A percentile compares a stretch with the other conserved stretches of the same genome.
These are phyloP conservation scores for Pythium insidiosum DNA, from an alignment of 352 stramenopile genomes.

Conservation along the genomic window DNA sequence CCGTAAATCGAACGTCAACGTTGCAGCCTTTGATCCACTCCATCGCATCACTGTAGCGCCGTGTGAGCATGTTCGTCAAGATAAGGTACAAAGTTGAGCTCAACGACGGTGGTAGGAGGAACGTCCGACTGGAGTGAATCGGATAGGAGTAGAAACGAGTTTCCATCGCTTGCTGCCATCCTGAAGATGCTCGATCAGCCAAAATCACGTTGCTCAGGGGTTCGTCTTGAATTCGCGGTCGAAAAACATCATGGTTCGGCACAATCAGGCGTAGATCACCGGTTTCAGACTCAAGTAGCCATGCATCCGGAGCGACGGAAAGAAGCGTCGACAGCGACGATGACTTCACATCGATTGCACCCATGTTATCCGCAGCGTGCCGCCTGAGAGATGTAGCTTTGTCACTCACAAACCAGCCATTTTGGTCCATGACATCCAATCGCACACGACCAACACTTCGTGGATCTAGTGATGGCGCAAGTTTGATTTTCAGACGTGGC, in stretches of 20 bases:
- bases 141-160: slow-evolving; percentile 97
- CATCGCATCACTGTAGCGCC: slow-evolving; percentile 93
- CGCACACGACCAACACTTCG: slow-evolving; percentile 46
- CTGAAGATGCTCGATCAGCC: slow-evolving; percentile 63
- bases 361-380: too few relatives aligned
- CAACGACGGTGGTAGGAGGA: slow-evolving; percentile 93
- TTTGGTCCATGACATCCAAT: slow-evolving; percentile 73
- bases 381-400: too few relatives aligned
- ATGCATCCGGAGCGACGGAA: slow-evolving; percentile 57
- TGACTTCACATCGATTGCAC: too few relatives aligned
- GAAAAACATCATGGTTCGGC: slow-evolving; percentile 80
- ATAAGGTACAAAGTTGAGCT: slow-evolving; percentile 98
- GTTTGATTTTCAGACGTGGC: slow-evolving; percentile 95
- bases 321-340: too few relatives aligned
- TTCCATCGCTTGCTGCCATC: slow-evolving; percentile 86
- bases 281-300: slow-evolving; percentile 71
- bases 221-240: slow-evolving; percentile 57
- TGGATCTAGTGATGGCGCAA: too few relatives aligned
- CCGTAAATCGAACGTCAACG: slow-evolving; percentile 92
- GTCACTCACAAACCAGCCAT: slow-evolving; percentile 78
- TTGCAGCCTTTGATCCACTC: slow-evolving; percentile 95
- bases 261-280: slow-evolving; percentile 72
- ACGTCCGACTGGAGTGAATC: slow-evolving; percentile 93
- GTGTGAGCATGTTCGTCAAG: slow-evolving; percentile 93
- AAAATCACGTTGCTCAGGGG: slow-evolving; percentile 78